Evolutionary conservation across 768 basidiomycete species (phyloP).

Genomic region (Lactarius psammicola): DNA sequence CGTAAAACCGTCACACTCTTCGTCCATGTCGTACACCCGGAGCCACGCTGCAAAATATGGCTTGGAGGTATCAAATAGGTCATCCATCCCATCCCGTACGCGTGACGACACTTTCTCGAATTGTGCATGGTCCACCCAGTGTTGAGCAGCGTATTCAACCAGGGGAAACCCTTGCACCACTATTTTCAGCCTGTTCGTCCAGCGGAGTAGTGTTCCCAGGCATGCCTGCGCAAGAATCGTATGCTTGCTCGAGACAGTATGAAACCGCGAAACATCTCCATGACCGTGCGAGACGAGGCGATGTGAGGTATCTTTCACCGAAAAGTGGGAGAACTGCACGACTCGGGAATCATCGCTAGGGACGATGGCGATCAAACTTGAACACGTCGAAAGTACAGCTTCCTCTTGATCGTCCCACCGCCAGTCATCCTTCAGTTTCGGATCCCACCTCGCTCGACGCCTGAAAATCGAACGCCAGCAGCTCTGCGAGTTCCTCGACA

Average conservation of each 20-base stretch:
- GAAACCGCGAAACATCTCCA: neutral
- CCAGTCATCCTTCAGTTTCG: neutral
- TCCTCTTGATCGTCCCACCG: neutral
- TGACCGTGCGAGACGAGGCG: neutral
- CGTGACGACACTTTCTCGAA: neutral
- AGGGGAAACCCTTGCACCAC: neutral
- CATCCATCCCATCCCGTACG: neutral
- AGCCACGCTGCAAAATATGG: neutral
- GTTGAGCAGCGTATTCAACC: neutral
- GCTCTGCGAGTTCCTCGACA: neutral
- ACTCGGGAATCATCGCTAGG: neutral
- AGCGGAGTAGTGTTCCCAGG: neutral
- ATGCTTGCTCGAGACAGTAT: neutral
- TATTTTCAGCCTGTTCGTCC: neutral
- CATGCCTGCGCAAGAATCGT: neutral
- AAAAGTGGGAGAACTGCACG: neutral
- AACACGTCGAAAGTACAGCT: neutral
- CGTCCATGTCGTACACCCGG: neutral
- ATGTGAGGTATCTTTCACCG: neutral
- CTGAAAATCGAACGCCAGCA: neutral
- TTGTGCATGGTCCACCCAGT: neutral
- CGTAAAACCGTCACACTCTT: neutral
- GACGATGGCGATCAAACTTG: neutral
- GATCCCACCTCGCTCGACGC: neutral
- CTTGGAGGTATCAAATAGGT: neutral